Evolutionary conservation across 83 land plant genomes (phyloP).

Genomic region (Isoetes engelmannii): DNA sequence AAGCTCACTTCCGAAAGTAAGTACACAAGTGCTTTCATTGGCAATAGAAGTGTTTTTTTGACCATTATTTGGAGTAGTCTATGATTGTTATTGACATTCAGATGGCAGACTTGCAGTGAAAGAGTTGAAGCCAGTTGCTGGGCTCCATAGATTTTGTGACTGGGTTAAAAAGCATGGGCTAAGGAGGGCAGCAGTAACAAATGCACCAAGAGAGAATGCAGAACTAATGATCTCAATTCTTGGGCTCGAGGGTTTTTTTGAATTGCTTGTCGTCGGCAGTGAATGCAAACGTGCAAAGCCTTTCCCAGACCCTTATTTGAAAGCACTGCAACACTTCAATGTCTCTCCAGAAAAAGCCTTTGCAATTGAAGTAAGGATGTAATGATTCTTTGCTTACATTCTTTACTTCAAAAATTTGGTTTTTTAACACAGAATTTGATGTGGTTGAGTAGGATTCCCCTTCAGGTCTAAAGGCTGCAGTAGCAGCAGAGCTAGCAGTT

Average conservation of each 20-base stretch:
- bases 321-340: slow-evolving; percentile 21
- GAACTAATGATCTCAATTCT: slow-evolving; percentile 21
- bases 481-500: slow-evolving; percentile 22
- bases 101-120: slow-evolving; percentile 22
- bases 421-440: not conserved
- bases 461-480: slow-evolving; percentile 26
- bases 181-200: slow-evolving; percentile 29
- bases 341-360: slow-evolving; percentile 21
- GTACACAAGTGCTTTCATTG: not conserved
- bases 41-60: not conserved
- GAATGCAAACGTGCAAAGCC: slow-evolving; percentile 30
- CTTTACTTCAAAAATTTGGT: not conserved
- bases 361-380: slow-evolving; percentile 21
- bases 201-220: slow-evolving; percentile 22
- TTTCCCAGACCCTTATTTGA: slow-evolving; percentile 30
- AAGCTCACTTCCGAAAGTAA: slow-evolving; percentile 67
- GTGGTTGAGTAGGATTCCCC: slow-evolving; percentile 24
- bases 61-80: not conserved
- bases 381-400: not conserved
- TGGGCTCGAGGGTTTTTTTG: slow-evolving; percentile 19
- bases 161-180: slow-evolving; percentile 23
- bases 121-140: slow-evolving; percentile 20
- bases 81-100: not conserved
- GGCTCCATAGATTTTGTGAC: slow-evolving; percentile 12
- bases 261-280: slow-evolving; percentile 19